A percentile compares a stretch with the other conserved stretches of the same genome.
Conservation (phyloP, 306 rosid genomes). For the Glycine latifolia region DNA sequence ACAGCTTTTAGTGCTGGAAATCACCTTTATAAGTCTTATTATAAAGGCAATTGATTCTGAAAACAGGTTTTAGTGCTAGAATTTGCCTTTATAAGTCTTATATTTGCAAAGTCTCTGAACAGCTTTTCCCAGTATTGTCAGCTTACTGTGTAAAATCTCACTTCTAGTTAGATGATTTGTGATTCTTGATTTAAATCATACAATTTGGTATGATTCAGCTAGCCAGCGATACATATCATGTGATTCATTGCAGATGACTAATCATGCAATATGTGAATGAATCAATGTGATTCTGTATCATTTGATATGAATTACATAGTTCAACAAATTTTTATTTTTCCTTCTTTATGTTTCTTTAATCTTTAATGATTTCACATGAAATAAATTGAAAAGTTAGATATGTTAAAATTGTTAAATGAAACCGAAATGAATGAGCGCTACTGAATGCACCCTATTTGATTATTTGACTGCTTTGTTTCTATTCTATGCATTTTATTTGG, state of each 20-base stretch:
- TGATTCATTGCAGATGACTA: not conserved
- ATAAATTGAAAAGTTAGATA: not conserved
- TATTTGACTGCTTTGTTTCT: not conserved
- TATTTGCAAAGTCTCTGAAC: conserved; percentile 7
- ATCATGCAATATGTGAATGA: not conserved
- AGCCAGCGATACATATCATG: not conserved
- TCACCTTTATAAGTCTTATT: not conserved
- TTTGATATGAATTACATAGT: not conserved
- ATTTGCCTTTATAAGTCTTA: not conserved
- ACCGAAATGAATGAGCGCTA: not conserved
- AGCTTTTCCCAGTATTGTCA: conserved; percentile 2
- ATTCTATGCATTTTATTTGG: not conserved
- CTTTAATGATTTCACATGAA: not conserved
- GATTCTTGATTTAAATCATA: not conserved
- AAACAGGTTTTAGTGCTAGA: not conserved
- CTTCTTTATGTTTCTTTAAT: not conserved
- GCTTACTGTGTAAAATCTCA: conserved; percentile 22
- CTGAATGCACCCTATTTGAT: not conserved
- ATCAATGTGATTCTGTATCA: not conserved
- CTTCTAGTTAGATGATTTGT: not conserved
- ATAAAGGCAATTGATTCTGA: not conserved
- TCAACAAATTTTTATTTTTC: not conserved
- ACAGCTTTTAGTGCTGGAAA: not conserved
- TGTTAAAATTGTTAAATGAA: not conserved
- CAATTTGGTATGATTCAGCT: not conserved